Evolutionary conservation across 1,139 yeast genomes (phyloP).

Genomic region (Arxiozyma slooffiae): DNA sequence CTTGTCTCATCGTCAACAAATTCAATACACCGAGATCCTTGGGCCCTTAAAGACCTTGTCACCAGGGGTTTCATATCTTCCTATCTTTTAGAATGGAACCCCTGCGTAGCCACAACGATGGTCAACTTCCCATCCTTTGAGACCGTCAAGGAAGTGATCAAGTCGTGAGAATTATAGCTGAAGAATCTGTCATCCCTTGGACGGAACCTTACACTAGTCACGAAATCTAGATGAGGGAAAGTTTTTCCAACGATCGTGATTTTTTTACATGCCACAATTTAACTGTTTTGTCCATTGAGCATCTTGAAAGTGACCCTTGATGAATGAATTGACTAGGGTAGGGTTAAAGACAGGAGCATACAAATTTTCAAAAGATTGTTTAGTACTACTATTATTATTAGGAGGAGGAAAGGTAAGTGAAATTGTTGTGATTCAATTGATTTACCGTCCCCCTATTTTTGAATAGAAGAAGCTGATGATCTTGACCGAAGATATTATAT

Average conservation of each 20-base stretch:
- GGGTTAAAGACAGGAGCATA: constrained; percentile 76
- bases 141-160: constrained; percentile 25
- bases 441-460: constrained; percentile 4
- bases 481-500: constrained; percentile 12
- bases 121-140: constrained; percentile 44
- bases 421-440: constrained; percentile 3
- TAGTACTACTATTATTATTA: constrained; percentile 1
- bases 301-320: constrained; percentile 57
- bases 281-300: constrained; percentile 77
- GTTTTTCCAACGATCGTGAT: constrained; percentile 49
- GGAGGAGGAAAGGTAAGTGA: too few relatives aligned
- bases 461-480: not conserved
- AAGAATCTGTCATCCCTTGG: constrained; percentile 80
- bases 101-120: constrained; percentile 53
- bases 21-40: constrained; percentile 43
- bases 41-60: constrained; percentile 29
- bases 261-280: constrained; percentile 79
- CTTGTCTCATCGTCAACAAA: constrained; percentile 16
- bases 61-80: constrained; percentile 3
- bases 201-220: constrained; percentile 72
- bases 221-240: constrained; percentile 70
- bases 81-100: constrained; percentile 6
- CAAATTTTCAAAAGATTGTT: constrained; percentile 2
- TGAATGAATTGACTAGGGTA: constrained; percentile 48
- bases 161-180: constrained; percentile 26